Conservation (phyloP, 2,329 filamentous ascomycete genomes). For the Mycocentrospora acerina region DNA sequence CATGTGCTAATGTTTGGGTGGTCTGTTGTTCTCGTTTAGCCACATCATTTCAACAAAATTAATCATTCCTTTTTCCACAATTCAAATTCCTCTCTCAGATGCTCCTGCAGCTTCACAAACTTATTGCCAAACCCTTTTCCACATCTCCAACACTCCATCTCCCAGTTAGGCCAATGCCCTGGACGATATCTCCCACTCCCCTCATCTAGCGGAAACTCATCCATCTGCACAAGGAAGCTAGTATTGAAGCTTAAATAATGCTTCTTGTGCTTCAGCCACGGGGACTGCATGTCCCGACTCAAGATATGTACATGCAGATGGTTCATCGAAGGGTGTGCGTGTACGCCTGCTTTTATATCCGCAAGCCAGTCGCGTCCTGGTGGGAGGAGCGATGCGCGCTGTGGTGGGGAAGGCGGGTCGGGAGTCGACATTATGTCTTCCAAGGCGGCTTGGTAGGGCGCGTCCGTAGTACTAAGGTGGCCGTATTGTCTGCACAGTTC, state of each 20-base stretch:
- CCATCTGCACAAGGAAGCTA: constrained; percentile 75
- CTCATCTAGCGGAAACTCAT: constrained; percentile 72
- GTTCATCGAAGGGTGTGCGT: constrained; percentile 87
- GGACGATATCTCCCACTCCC: constrained; percentile 66
- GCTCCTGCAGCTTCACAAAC: constrained; percentile 73
- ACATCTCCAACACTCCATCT: constrained; percentile 85
- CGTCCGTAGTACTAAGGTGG: constrained; percentile 62
- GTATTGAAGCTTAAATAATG: constrained; percentile 94
- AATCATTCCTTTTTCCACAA: constrained; percentile 61
- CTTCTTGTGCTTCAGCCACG: constrained; percentile 72
- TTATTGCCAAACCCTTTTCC: constrained; percentile 69
- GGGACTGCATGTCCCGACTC: constrained; percentile 74
- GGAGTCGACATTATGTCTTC: constrained; percentile 51
- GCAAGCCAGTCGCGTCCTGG: constrained; percentile 73
- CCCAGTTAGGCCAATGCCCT: constrained; percentile 61
- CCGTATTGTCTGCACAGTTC: constrained; percentile 74
- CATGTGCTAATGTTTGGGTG: too few species aligned
- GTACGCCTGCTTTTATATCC: constrained; percentile 77
- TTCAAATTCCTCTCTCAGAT: constrained; percentile 74
- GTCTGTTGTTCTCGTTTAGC: too few species aligned
- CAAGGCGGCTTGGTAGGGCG: constrained; percentile 60
- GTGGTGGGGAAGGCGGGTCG: constrained; percentile 40
- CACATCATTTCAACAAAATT: too few species aligned
- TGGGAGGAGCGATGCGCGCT: constrained; percentile 52
- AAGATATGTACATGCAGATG: constrained; percentile 90